Conservation (phyloP, 495 filamentous ascomycete genomes). For the Talaromyces borbonicus region DNA sequence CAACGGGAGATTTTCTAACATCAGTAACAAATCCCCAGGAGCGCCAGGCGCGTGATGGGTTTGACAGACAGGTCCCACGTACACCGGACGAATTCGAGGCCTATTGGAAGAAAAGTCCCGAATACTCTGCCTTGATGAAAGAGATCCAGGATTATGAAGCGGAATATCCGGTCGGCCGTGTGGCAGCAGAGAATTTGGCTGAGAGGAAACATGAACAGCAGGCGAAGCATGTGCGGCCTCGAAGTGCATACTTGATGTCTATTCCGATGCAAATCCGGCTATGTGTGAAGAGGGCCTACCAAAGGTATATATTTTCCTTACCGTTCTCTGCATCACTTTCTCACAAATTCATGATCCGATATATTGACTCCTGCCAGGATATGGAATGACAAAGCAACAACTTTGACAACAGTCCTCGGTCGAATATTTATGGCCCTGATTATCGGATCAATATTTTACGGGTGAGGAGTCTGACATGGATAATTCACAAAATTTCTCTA, state of each 20-base stretch:
- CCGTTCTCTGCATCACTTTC: background rate
- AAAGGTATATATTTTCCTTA: constrained; percentile 11
- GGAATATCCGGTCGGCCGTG: constrained; percentile 25
- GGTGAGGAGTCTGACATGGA: constrained; percentile 23
- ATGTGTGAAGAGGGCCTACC: constrained; percentile 43
- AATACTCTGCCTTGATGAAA: constrained; percentile 37
- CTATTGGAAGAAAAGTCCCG: constrained; percentile 46
- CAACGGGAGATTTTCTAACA: constrained; percentile 62
- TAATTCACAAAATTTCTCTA: background rate
- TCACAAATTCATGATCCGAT: background rate
- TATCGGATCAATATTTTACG: constrained; percentile 80
- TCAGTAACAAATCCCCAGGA: constrained; percentile 60
- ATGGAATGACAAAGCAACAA: constrained; percentile 64
- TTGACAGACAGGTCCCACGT: constrained; percentile 53
- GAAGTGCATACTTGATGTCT: constrained; percentile 37
- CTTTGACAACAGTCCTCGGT: constrained; percentile 66
- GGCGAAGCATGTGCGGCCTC: constrained; percentile 32
- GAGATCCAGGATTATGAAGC: constrained; percentile 41
- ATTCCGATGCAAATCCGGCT: constrained; percentile 38
- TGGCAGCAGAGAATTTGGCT: constrained; percentile 21
- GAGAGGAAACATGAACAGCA: constrained; percentile 26
- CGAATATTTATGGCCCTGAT: constrained; percentile 73
- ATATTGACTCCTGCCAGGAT: constrained; percentile 26
- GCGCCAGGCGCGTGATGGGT: constrained; percentile 49
- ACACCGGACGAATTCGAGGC: constrained; percentile 61